Evolutionary conservation across 352 stramenopile genomes (phyloP), one percentile per base, ranked within the genome.

Genomic region (Globisporangium acanthophoron): DNA sequence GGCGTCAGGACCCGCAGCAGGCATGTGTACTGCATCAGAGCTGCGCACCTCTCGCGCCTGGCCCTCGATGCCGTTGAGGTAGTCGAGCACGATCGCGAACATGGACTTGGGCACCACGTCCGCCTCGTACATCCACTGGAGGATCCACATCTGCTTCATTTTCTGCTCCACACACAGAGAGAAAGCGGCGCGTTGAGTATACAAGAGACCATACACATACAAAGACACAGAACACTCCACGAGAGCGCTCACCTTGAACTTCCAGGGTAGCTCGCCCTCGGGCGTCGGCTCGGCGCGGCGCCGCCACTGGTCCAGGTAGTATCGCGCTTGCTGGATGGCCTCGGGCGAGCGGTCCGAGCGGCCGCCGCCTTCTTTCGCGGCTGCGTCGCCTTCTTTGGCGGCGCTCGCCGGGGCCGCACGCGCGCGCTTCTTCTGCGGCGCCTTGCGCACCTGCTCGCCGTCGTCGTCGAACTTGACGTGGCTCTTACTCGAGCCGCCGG

Each of bases 111-210:
- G 70, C 37, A 92, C 76, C 29, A 93, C 76, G 44, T 91, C 81
- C 7, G 80, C 81, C 45, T 90, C 80, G 60, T 88, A 91, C 80
- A 93, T 90, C 80, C 84, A 93, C 39, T 58, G 67, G 11, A 93
- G 56, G 53, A 93, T 83, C 84, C 84, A 93, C 52, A 82, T 69
- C 70, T 93, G 84, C 62, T 91, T 89, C 18, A 85, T 80, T 80
- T 87, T 93, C 80, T 88, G 53, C 35, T 59, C 43, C 31, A 43
- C 7, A 33, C 18, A 21, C 31, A 44, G 4, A 11, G 20, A 27
- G 44, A 5, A 29, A 21, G 21, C 5, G n/a, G 35, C 12, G 39
- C 56, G 11, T 13, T 47, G 13, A 47, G 41, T 12, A n/a, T 15
- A 11, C 3, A n/a, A 15, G 39, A 11, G 18, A n/a, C 39, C 47